Evolutionary conservation across 1,284 basidiomycete genomes (phyloP).

Genomic region (Pterulicium gracile): DNA sequence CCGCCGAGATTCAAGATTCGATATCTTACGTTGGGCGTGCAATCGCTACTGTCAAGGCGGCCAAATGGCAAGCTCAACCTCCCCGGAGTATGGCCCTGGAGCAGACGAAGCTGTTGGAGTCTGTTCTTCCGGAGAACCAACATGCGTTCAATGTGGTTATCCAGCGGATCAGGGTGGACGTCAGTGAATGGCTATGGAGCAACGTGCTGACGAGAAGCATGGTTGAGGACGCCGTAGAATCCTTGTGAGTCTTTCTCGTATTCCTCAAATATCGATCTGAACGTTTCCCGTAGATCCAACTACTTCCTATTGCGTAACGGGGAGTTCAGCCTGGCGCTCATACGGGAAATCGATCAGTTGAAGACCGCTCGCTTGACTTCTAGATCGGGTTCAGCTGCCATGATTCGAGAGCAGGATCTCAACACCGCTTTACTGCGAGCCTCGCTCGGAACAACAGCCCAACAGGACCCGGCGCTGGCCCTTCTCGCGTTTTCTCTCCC

Average conservation of each 20-base stretch:
- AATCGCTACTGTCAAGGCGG: conserved; percentile 70
- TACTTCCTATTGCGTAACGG: conserved; percentile 86
- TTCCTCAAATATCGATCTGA: conserved; percentile 3
- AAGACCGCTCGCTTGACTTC: conserved; percentile 65
- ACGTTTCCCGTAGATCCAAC: conserved; percentile 34
- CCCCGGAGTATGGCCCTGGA: conserved; percentile 53
- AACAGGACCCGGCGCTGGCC: conserved; percentile 65
- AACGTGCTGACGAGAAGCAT: conserved; percentile 79
- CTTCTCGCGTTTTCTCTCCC: conserved; percentile 66
- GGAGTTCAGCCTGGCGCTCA: conserved; percentile 72
- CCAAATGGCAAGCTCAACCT: conserved; percentile 69
- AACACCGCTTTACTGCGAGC: conserved; percentile 74
- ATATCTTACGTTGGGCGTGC: conserved; percentile 84
- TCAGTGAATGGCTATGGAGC: conserved; percentile 87
- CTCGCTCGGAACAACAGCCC: conserved; percentile 76
- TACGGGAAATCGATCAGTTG: conserved; percentile 73
- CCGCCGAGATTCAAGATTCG: conserved; percentile 61
- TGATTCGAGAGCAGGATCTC: conserved; percentile 82
- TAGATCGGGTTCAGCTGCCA: conserved; percentile 49
- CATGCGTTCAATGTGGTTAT: conserved; percentile 69
- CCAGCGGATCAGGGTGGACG: conserved; percentile 55
- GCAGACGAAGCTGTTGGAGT: conserved; percentile 54
- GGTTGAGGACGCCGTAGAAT: conserved; percentile 67
- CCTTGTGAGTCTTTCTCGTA: conserved; percentile 37
- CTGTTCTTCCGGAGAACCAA: conserved; percentile 60